Base-by-base conservation (phyloP, 768 basidiomycete genomes). In the Daedaleopsis sinensis region DNA sequence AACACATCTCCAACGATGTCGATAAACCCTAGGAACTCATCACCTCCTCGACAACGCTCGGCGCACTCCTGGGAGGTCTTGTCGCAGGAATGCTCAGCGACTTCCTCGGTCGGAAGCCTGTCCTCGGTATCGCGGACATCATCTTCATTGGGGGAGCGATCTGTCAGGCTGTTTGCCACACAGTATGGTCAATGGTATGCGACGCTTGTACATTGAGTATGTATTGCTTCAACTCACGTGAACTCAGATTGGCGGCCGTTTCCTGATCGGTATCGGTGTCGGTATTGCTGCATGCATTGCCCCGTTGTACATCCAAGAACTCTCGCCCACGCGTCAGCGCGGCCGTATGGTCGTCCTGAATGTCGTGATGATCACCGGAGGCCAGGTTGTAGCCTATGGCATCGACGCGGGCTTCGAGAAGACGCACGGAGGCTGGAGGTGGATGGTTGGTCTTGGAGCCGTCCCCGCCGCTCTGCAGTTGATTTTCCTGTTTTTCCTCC, bases 281-380 rank as follows among this genome's bases (percentile, higher is more conserved):
- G 90, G 90, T 2, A 74, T 90, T 1, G 91, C 91, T 18, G 84
- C 88, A 5, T 91, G 91, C 64, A 83, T 91, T 54, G 89, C 91
- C 0, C 90, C 91, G 11, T 78, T 93, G 5, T 93, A 93, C 70
- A 91, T 94, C 52, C 90, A 92, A 70, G 92, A 94, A 72, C 80
- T 93, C 21, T 85, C 90, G 0, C 91, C 90, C 0, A 91, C 90
- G 9, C 78, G 84, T 9, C 79, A 89, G 27, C 80, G 91, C 5
- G 92, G 91, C 5, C 79, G 89, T 37, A 85, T 93, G 84, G 91
- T 92, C 4, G 89, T 90, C 12, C 77, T 93, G 55, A 93, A 93
- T 70, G 90, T 92, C 19, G 89, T 92, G 0, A 85, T 87, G 77
- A 91, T 94, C 68, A 94, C 92, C 0, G 77, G 88, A 7, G 90